Conservation (phyloP, 768 basidiomycete genomes). For the Coprinopsis strossmayeri region DNA sequence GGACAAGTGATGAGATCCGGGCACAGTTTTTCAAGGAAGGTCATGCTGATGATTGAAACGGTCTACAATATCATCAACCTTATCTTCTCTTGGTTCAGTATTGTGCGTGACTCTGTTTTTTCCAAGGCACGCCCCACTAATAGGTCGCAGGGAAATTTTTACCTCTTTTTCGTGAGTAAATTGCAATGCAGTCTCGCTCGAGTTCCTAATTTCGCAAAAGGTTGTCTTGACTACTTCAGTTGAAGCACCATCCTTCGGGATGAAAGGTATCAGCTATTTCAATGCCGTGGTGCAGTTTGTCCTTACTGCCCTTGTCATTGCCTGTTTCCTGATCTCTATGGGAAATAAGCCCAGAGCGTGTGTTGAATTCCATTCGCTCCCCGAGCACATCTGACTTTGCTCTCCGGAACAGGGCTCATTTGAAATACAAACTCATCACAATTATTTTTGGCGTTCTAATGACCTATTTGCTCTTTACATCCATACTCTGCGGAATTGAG, state of each 20-base stretch:
- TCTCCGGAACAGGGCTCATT: slow-evolving; percentile 44
- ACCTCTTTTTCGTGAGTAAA: slow-evolving; percentile 79
- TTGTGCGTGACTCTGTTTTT: slow-evolving; percentile 48
- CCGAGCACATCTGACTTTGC: background rate
- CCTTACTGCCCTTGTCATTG: slow-evolving; percentile 80
- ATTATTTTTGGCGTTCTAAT: slow-evolving; percentile 73
- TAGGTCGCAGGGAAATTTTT: slow-evolving; percentile 95
- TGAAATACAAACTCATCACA: slow-evolving; percentile 82
- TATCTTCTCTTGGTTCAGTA: slow-evolving; percentile 89
- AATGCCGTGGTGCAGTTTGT: slow-evolving; percentile 71
- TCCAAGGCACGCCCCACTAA: too few relatives aligned
- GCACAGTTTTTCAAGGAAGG: slow-evolving; percentile 73
- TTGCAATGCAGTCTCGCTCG: too few relatives aligned
- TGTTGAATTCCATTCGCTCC: slow-evolving; percentile 9
- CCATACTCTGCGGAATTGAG: slow-evolving; percentile 72
- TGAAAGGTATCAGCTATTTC: slow-evolving; percentile 61
- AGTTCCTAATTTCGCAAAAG: slow-evolving; percentile 31
- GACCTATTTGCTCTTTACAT: slow-evolving; percentile 78
- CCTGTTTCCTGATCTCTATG: slow-evolving; percentile 92
- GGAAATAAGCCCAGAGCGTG: slow-evolving; percentile 89
- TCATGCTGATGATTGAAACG: slow-evolving; percentile 70
- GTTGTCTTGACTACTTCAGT: slow-evolving; percentile 85
- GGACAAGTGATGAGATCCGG: slow-evolving; percentile 76
- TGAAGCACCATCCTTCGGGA: slow-evolving; percentile 63
- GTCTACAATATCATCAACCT: slow-evolving; percentile 85